phyloP scores from a whole-genome alignment of 164 flowering plant genomes.

The Vitis labrusca region DNA sequence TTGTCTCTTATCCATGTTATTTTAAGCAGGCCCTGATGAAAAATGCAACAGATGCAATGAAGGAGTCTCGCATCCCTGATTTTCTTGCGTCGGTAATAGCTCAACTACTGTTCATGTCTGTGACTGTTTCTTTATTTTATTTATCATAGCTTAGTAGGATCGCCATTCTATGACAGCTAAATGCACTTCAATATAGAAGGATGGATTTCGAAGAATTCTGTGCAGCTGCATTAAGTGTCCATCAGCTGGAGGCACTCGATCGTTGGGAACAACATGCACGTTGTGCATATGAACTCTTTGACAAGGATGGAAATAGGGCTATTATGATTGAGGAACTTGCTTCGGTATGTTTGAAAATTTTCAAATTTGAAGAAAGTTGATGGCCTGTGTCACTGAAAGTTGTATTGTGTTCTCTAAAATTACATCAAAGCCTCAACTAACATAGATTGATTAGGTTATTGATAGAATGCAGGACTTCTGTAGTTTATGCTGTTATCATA shows the following conservation, averaged over 20 bases:
- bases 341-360: conserved; percentile 51
- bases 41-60: conserved; percentile 90
- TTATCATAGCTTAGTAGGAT: background rate
- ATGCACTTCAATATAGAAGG: conserved; percentile 80
- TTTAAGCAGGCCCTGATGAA: conserved; percentile 67
- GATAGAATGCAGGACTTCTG: too few species aligned
- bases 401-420: background rate
- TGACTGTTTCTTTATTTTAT: background rate
- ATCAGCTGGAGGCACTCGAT: conserved; percentile 91
- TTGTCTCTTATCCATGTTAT: conserved; percentile 13
- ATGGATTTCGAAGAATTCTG: conserved; percentile 96
- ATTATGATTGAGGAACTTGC: conserved; percentile 92
- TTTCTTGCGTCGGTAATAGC: conserved; percentile 60
- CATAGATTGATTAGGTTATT: too few species aligned
- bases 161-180: conserved; percentile 48
- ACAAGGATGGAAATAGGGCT: conserved; percentile 87
- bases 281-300: conserved; percentile 83
- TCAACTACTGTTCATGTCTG: background rate
- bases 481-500: too few species aligned
- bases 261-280: conserved; percentile 95
- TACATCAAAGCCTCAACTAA: background rate
- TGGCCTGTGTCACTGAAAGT: background rate
- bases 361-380: background rate
- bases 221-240: conserved; percentile 84
- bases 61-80: conserved; percentile 81